Evolutionary conservation across 2,329 filamentous ascomycete species (phyloP).

Genomic region (Aureobasidium sp.): DNA sequence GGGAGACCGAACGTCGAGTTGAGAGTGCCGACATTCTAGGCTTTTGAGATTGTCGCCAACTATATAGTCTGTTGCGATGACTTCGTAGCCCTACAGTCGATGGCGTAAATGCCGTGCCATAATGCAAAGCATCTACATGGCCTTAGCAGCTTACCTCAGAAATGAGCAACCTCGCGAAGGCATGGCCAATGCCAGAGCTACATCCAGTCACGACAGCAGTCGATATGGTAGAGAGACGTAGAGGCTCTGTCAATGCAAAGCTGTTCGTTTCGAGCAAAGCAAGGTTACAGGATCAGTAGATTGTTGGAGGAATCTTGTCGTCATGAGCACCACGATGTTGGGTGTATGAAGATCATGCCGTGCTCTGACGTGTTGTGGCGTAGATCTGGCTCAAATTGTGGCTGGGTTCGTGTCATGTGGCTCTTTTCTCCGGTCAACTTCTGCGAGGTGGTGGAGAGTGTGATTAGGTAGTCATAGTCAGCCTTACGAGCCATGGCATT

Average conservation of each 20-base stretch:
- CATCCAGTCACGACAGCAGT: conserved; percentile 34
- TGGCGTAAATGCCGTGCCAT: background rate
- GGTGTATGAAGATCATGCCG: background rate
- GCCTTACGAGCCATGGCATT: background rate
- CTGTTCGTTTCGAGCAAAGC: background rate
- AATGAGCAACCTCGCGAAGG: conserved; percentile 25
- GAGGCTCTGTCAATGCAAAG: background rate
- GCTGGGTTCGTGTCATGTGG: background rate
- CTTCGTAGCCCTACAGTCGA: conserved; percentile 22
- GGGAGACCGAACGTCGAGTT: conserved; percentile 28
- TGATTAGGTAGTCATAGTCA: background rate
- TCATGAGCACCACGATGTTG: conserved; percentile 4
- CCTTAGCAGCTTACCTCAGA: conserved; percentile 18
- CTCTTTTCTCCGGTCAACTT: background rate
- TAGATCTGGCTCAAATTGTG: background rate
- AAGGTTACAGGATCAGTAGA: background rate
- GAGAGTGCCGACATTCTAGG: conserved; percentile 24
- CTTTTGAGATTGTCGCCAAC: conserved; percentile 24
- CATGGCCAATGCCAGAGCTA: conserved; percentile 34
- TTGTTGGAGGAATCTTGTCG: background rate
- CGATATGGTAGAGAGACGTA: conserved; percentile 22
- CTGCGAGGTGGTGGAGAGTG: background rate
- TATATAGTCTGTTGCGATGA: conserved; percentile 25
- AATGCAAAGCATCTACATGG: background rate
- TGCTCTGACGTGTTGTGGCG: background rate